Base-by-base conservation (phyloP, 139 green algal species). In the Asterochloris erici region DNA sequence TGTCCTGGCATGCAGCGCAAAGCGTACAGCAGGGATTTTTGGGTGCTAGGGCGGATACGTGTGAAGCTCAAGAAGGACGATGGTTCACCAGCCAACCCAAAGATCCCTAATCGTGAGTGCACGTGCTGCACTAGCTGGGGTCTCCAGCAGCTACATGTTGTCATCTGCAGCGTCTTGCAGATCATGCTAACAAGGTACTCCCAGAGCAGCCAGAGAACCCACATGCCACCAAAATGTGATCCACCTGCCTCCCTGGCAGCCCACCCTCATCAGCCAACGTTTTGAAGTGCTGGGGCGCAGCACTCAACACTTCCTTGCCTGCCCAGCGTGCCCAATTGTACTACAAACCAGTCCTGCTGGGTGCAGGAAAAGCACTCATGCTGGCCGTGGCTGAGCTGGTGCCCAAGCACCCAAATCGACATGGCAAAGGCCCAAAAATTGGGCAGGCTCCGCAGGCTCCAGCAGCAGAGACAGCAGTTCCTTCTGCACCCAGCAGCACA, bases 11-110 rank as follows among this genome's bases (percentile, higher is more conserved):
- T 83, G 54, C 84, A 94, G 87, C 70, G 84, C 54, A 95, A 95
- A 81, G 79, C 68, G 0, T 94, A 95, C 81, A 87, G 87, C 11
- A 84, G 90, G 24, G 89, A 94, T 64, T 93, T 86, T 73, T 86
- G 87, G 62, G 64, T 92, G 73, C 68, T 60, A 29, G 90, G 87
- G 13, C 81, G 91, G 0, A 69, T 94, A n/a, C 87, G 91, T 12
- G 88, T 95, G 29, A 68, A 87, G 78, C 84, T 93, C 9, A 84
- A 79, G 38, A 89, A 93, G 9, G 79, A 83, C 9, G 85, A 91
- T 73, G 87, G 89, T 75, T 93, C 23, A 38, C 85, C 78, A 0
- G 15, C 79, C 64, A 91, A 91, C 68, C 84, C 87, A 12, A 87
- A 90, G 0, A 86, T 95, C 15, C 84, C 88, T 2, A 91, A 75